Conservation (phyloP, 192 early-diverging fungal species). For the Mortierella antarctica region DNA sequence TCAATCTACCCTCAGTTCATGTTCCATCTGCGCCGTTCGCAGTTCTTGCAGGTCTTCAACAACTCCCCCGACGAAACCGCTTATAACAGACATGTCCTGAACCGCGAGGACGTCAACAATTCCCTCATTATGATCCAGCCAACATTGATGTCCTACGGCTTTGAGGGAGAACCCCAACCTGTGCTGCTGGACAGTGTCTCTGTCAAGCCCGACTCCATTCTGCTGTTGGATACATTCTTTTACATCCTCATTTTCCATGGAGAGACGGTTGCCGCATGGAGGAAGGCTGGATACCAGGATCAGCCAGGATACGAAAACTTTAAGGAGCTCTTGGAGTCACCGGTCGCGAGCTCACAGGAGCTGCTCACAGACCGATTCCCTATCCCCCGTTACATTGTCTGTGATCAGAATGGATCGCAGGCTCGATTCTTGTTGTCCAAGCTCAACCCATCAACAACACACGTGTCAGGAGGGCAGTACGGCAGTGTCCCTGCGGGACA, state of each 20-base stretch:
- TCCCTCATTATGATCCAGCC: constrained; percentile 99
- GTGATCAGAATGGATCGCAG: constrained; percentile 97
- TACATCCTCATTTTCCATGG: constrained; percentile 99
- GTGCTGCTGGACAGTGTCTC: constrained; percentile 98
- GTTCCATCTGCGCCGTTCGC: constrained; percentile 97
- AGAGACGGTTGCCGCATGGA: constrained; percentile 95
- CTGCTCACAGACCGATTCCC: constrained; percentile 94
- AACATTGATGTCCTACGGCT: constrained; percentile 91
- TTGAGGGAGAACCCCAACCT: constrained; percentile 89
- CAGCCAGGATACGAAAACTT: constrained; percentile 95
- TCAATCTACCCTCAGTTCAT: constrained; percentile 99
- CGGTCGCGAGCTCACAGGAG: constrained; percentile 89
- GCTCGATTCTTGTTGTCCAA: constrained; percentile 98
- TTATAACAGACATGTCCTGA: constrained; percentile 92
- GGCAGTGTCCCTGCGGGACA: constrained; percentile 73
- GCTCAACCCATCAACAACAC: constrained; percentile 98
- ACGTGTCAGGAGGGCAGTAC: constrained; percentile 81
- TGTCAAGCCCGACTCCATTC: constrained; percentile 92
- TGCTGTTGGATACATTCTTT: constrained; percentile 98
- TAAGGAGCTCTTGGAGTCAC: constrained; percentile 91
- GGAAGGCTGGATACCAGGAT: constrained; percentile 96
- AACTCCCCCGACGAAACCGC: constrained; percentile 99
- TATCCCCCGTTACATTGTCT: constrained; percentile 97
- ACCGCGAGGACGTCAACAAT: constrained; percentile 96
- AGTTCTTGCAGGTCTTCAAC: constrained; percentile 99